Evolutionary conservation across 768 basidiomycete species (phyloP).

Genomic region (Hydnomerulius pinastri): DNA sequence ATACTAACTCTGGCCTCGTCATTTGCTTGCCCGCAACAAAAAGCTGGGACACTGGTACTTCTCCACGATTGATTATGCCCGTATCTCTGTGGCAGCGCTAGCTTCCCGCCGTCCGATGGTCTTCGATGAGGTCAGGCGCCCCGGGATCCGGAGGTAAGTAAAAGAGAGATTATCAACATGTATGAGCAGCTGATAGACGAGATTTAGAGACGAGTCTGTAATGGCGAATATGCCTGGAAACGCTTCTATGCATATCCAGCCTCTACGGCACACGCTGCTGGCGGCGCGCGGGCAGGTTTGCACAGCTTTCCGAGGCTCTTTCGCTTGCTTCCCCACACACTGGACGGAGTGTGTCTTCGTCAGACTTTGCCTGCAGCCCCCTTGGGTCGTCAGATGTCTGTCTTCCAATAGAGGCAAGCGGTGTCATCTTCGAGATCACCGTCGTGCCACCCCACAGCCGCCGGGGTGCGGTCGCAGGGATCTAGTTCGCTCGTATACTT

Average conservation of each 20-base stretch:
- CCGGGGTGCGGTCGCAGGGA: background rate
- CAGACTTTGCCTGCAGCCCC: background rate
- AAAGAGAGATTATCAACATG: slow-evolving; percentile 6
- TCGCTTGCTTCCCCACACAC: background rate
- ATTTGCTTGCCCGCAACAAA: background rate
- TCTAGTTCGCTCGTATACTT: background rate
- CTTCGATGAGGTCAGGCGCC: slow-evolving; percentile 16
- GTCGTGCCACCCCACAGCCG: background rate
- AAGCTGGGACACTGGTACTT: background rate
- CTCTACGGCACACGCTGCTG: slow-evolving; percentile 7
- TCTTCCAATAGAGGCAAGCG: background rate
- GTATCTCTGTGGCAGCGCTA: background rate
- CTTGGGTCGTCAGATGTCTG: background rate
- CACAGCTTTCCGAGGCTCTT: slow-evolving; percentile 27
- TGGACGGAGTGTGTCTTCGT: background rate
- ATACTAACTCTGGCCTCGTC: slow-evolving; percentile 10
- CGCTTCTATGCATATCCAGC: slow-evolving; percentile 4
- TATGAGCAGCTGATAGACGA: slow-evolving; percentile 17
- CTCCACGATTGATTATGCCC: background rate
- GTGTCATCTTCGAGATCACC: background rate
- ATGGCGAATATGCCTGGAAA: background rate
- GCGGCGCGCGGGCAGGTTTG: slow-evolving; percentile 9
- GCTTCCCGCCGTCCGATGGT: slow-evolving; percentile 20
- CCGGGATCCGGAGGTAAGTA: slow-evolving; percentile 5
- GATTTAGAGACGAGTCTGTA: background rate